Conservation (phyloP, 768 basidiomycete genomes). For the Butyriboletus loyo region DNA sequence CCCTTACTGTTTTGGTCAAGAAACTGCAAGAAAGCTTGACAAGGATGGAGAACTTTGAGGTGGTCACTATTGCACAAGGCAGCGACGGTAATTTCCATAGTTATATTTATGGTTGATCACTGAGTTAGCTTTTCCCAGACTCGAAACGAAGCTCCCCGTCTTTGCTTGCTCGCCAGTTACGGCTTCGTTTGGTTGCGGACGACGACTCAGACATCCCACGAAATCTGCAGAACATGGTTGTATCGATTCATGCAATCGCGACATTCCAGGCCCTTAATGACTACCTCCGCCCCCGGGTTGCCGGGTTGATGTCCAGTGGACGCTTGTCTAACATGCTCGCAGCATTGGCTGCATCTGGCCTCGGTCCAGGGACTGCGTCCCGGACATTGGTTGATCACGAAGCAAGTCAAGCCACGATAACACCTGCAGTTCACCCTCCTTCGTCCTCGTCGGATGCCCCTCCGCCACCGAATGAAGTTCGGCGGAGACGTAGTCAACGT, state of each 20-base stretch:
- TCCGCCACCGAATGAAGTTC: constrained; percentile 41
- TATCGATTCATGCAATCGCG: constrained; percentile 97
- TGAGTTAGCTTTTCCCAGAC: constrained; percentile 42
- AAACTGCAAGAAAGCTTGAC: constrained; percentile 95
- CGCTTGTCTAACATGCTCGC: constrained; percentile 88
- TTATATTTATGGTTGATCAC: not conserved
- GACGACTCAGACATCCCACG: constrained; percentile 89
- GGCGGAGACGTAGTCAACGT: constrained; percentile 77
- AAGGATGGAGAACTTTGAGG: constrained; percentile 93
- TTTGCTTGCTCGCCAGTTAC: constrained; percentile 86
- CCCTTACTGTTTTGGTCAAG: constrained; percentile 81
- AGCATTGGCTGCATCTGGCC: constrained; percentile 76
- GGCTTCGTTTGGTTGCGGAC: constrained; percentile 83
- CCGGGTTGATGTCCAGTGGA: constrained; percentile 60
- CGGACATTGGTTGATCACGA: constrained; percentile 34
- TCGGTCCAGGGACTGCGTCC: constrained; percentile 50
- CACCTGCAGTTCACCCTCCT: constrained; percentile 23
- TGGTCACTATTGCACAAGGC: constrained; percentile 81
- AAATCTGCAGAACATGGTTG: constrained; percentile 83
- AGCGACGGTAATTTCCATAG: constrained; percentile 57
- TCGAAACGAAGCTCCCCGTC: constrained; percentile 90
- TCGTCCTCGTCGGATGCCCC: constrained; percentile 35
- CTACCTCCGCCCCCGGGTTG: constrained; percentile 87
- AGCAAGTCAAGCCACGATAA: constrained; percentile 30
- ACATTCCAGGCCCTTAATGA: constrained; percentile 97